Conservation (phyloP, 768 basidiomycete species). For the Leccinum uliginosum region DNA sequence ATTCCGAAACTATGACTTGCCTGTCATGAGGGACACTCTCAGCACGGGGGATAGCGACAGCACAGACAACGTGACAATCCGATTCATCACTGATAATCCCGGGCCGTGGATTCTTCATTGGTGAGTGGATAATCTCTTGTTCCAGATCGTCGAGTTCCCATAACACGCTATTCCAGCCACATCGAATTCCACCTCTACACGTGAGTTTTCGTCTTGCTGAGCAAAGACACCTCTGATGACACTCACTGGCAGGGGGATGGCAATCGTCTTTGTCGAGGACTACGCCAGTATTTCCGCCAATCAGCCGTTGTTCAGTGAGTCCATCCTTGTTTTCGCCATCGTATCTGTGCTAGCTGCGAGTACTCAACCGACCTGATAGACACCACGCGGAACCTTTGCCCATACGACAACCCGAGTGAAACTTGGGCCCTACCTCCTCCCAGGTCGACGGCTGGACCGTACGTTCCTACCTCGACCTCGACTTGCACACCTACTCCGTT, state of each 20-base stretch:
- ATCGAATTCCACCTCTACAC: conserved; percentile 34
- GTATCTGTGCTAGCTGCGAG: background rate
- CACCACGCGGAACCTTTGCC: conserved; percentile 5
- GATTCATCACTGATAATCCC: conserved; percentile 65
- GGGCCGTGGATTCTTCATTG: conserved; percentile 56
- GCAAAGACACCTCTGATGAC: background rate
- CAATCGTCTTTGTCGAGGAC: conserved; percentile 13
- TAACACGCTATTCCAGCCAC: conserved; percentile 23
- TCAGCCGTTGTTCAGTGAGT: conserved; percentile 1
- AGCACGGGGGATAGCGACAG: conserved; percentile 29
- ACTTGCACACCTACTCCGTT: conserved; percentile 3
- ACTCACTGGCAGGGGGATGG: conserved; percentile 5
- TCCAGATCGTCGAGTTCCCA: background rate
- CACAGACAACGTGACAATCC: conserved; percentile 41
- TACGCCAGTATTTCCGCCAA: background rate
- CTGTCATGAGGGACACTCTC: conserved; percentile 53
- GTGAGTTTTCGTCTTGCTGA: conserved; percentile 2
- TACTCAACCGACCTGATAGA: conserved; percentile 1
- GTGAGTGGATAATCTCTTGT: conserved; percentile 1
- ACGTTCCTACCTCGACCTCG: conserved; percentile 1
- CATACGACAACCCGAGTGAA: conserved; percentile 8
- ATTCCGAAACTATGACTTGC: conserved; percentile 40
- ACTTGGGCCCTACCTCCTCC: conserved; percentile 6
- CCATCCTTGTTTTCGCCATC: background rate
- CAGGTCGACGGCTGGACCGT: conserved; percentile 5